Conservation (phyloP, 345 rosid species). For the Pistacia atlantica region DNA sequence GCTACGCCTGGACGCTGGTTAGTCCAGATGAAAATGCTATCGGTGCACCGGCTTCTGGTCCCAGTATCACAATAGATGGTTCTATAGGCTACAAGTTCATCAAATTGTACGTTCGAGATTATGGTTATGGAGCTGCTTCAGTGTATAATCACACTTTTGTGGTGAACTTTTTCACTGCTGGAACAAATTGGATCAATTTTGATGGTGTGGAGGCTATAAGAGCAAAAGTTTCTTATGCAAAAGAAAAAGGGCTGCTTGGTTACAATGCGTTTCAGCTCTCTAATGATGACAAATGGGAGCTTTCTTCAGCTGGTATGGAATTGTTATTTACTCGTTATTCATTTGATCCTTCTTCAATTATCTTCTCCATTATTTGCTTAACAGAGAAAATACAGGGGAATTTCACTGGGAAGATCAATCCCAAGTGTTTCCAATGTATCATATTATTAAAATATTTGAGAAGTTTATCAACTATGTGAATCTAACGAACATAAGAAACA, state of each 20-base stretch:
- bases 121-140: slow-evolving; percentile 7
- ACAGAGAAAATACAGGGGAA: neutral
- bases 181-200: slow-evolving; percentile 10
- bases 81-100: slow-evolving; percentile 12
- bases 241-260: slow-evolving; percentile 17
- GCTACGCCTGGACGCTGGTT: slow-evolving; percentile 29
- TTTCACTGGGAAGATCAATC: neutral
- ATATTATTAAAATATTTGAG: no score
- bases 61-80: slow-evolving; percentile 19
- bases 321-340: neutral
- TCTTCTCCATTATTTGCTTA: neutral
- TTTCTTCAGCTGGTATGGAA: slow-evolving; percentile 3
- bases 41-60: slow-evolving; percentile 28
- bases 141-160: slow-evolving; percentile 7
- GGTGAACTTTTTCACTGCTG: neutral
- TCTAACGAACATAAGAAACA: neutral
- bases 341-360: neutral
- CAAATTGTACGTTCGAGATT: slow-evolving; percentile 1
- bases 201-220: slow-evolving; percentile 10
- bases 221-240: slow-evolving; percentile 13
- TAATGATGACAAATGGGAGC: slow-evolving; percentile 16
- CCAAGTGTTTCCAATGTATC: no score
- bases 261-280: slow-evolving; percentile 11
- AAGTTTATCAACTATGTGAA: neutral
- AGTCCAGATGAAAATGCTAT: slow-evolving; percentile 9